Conservation (phyloP, 2,329 filamentous ascomycete genomes). For the Furcasterigmium furcatum region DNA sequence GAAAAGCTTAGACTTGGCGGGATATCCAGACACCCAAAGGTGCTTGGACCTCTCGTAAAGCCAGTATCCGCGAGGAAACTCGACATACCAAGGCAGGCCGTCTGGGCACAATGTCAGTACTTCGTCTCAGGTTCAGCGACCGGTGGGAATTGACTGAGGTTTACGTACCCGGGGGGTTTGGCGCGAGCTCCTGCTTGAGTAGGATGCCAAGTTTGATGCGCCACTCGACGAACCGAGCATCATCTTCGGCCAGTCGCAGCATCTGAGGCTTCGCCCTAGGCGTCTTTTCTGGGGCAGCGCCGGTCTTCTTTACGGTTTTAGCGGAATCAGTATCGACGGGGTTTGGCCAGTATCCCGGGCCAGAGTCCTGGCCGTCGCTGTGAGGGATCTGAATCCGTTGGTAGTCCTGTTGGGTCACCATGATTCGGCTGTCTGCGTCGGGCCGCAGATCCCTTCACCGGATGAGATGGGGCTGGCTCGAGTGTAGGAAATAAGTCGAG, state of each 20-base stretch:
- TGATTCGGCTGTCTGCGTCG: conserved; percentile 7
- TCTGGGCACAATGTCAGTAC: conserved; percentile 19
- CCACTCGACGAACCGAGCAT: conserved; percentile 41
- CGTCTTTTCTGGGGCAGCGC: conserved; percentile 28
- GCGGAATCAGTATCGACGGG: conserved; percentile 23
- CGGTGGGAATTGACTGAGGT: too few species aligned
- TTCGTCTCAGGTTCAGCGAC: too few species aligned
- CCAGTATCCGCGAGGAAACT: conserved; percentile 44
- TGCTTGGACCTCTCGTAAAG: conserved; percentile 45
- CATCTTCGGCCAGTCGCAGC: conserved; percentile 36
- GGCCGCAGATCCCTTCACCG: too few species aligned
- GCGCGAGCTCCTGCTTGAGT: conserved; percentile 40
- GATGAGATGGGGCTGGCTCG: too few species aligned
- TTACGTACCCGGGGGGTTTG: conserved; percentile 32
- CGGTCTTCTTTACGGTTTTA: conserved; percentile 28
- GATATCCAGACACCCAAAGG: conserved; percentile 47
- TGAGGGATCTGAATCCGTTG: conserved; percentile 37
- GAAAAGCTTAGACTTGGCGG: conserved; percentile 43
- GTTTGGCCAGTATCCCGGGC: conserved; percentile 37
- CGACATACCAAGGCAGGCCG: conserved; percentile 39
- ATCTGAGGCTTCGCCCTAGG: conserved; percentile 39
- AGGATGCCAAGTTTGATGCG: conserved; percentile 41
- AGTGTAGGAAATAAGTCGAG: too few species aligned
- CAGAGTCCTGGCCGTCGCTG: conserved; percentile 42
- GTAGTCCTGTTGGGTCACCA: conserved; percentile 25